Base-by-base conservation (phyloP, 106 monocot species). In the Chionographis japonica region DNA sequence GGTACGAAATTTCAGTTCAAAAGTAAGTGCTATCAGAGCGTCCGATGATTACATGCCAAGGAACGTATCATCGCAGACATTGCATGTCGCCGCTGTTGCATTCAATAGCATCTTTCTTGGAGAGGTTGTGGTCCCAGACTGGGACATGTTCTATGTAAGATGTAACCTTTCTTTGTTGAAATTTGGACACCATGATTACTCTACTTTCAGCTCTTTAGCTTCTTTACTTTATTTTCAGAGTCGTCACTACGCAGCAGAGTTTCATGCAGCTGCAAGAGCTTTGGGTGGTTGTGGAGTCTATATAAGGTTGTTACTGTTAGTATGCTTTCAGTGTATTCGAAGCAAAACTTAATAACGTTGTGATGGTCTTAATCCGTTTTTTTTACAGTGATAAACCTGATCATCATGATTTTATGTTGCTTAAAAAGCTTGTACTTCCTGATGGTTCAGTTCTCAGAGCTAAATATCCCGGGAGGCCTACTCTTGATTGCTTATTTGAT, bases 101-200 rank as follows among this genome's bases (percentile, higher is more conserved):
- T 84, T 79, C 53, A 79, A 72, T 38, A 79, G 75, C 57, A 72
- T 84, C 20, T 79, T 79, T 50, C 67, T 84, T 52, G 84, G 84
- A 66, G 84, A 79, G 58, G 10, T 84, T 50, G 46, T 79, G n/a
- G 72, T 79, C 18, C 79, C 76, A 57, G 79, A 84, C 64, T 84
- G 79, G 84, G 79, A 84, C 56, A 84, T 84, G 84, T 84, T 84
- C 63, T 79, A 84, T 72, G 84, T 84, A 62, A 84, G 79, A 27
- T 53, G 15, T 54, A 15, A 61, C 11, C 12, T 4, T 73, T 13
- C 5, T 68, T 6, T 27, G 27, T 27, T 27, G 27, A 52, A 52
- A 16, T 37, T 12, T 10, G 0, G 3, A 61, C 36, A 39, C 11
- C 6, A 61, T 54, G 38, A 37, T 62, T 38, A 12, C 13, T 8